Conservation (phyloP, 306 rosid species). For the Prunus mume region DNA sequence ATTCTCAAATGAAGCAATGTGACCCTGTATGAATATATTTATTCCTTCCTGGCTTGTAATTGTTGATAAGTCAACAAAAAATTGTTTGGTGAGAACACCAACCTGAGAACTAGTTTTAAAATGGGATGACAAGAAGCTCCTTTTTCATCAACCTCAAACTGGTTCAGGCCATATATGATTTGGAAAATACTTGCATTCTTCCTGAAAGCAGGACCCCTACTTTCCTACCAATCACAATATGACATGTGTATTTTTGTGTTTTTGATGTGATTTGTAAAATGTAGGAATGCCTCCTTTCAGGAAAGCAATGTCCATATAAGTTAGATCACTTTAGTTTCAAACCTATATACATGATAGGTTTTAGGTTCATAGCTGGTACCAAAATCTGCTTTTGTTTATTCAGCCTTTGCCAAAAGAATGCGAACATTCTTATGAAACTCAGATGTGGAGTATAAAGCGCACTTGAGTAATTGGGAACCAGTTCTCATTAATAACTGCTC, state of each 20-base stretch:
- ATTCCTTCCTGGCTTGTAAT: neutral
- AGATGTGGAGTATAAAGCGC: neutral
- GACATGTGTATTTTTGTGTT: too few relatives aligned
- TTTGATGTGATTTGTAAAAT: too few relatives aligned
- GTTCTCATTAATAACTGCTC: constrained; percentile 37
- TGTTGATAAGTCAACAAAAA: neutral
- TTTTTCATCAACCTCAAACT: neutral
- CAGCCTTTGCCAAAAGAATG: neutral
- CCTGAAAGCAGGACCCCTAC: too few relatives aligned
- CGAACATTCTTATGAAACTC: neutral
- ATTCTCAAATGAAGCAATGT: neutral
- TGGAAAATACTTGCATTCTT: too few relatives aligned
- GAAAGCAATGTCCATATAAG: too few relatives aligned
- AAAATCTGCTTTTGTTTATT: neutral
- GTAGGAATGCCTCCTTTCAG: too few relatives aligned
- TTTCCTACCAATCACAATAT: too few relatives aligned
- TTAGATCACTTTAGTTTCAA: neutral
- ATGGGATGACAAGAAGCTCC: neutral
- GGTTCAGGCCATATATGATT: neutral
- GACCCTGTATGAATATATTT: neutral
- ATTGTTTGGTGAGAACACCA: neutral
- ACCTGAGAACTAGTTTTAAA: neutral
- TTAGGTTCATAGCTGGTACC: neutral
- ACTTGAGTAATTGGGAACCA: constrained; percentile 29
- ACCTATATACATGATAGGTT: neutral